Conservation (phyloP, 2,329 filamentous ascomycete genomes). For the Aspergillus quadrilineatus region DNA sequence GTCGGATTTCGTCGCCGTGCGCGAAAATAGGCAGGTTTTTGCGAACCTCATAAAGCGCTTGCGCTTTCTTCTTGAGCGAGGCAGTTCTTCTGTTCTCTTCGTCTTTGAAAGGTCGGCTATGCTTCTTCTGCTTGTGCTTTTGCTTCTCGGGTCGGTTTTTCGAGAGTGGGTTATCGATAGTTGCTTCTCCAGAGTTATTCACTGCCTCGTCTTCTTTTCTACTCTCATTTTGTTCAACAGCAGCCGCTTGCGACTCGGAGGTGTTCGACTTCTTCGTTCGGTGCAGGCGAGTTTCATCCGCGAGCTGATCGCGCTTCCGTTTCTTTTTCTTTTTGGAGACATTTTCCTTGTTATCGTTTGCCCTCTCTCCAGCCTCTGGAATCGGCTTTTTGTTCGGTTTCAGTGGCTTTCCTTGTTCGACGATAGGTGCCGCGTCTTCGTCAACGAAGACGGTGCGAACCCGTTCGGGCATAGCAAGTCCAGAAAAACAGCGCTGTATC, state of each 20-base stretch:
- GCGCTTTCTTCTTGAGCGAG: slow-evolving; percentile 47
- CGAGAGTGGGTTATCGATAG: neutral
- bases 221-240: neutral
- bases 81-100: slow-evolving; percentile 23
- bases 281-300: neutral
- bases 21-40: slow-evolving; percentile 78
- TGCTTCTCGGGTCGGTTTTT: slow-evolving; percentile 6
- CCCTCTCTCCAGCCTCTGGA: slow-evolving; percentile 14
- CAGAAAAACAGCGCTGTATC: neutral
- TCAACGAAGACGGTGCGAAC: slow-evolving; percentile 41
- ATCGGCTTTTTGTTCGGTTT: neutral
- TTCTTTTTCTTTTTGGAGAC: slow-evolving; percentile 20
- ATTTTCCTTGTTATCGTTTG: slow-evolving; percentile 10
- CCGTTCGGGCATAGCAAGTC: slow-evolving; percentile 43
- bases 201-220: slow-evolving; percentile 2
- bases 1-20: slow-evolving; percentile 67
- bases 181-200: slow-evolving; percentile 1
- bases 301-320: slow-evolving; percentile 6
- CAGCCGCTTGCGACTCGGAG: neutral
- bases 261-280: neutral
- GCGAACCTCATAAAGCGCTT: slow-evolving; percentile 52
- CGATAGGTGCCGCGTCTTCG: slow-evolving; percentile 29
- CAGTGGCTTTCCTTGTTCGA: slow-evolving; percentile 8
- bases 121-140: slow-evolving; percentile 18
- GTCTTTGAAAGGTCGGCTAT: neutral